Conservation (phyloP, 768 basidiomycete species). For the Boletus eberwhitei region DNA sequence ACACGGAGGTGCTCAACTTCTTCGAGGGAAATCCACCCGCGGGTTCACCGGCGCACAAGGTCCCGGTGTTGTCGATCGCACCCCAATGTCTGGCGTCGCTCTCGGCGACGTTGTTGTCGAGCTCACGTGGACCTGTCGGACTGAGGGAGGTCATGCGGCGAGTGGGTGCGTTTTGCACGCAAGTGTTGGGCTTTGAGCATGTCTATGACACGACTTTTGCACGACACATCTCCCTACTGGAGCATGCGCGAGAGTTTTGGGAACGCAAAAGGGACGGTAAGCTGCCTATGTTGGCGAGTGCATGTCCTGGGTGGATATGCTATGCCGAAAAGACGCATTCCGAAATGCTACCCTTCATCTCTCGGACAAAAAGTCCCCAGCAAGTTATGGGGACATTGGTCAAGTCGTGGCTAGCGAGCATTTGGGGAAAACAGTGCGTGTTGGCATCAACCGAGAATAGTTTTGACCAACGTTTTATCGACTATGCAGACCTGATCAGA, state of each 20-base stretch:
- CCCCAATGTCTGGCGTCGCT: constrained; percentile 86
- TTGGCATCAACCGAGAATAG: not conserved
- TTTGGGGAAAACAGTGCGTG: constrained; percentile 68
- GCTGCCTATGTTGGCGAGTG: constrained; percentile 90
- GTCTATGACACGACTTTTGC: constrained; percentile 96
- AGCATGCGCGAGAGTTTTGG: constrained; percentile 77
- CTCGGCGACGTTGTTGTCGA: constrained; percentile 54
- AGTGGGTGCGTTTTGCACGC: constrained; percentile 64
- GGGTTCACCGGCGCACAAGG: constrained; percentile 40
- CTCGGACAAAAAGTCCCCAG: constrained; percentile 87
- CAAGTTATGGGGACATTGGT: constrained; percentile 92
- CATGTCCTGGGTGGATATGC: constrained; percentile 99
- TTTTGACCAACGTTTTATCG: constrained; percentile 2
- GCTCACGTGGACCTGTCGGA: constrained; percentile 42
- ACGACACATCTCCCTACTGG: constrained; percentile 76
- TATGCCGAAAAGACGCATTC: constrained; percentile 97
- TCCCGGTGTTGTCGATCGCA: constrained; percentile 82
- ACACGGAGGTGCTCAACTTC: constrained; percentile 84
- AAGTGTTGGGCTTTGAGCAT: constrained; percentile 69
- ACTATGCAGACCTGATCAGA: constrained; percentile 63
- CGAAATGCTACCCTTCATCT: constrained; percentile 90
- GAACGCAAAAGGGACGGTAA: constrained; percentile 52
- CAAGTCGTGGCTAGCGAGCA: constrained; percentile 77
- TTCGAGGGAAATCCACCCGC: constrained; percentile 53
- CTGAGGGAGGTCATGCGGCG: constrained; percentile 64